Conservation (phyloP, 495 filamentous ascomycete species). For the Pyrenopolyporus hunteri region DNA sequence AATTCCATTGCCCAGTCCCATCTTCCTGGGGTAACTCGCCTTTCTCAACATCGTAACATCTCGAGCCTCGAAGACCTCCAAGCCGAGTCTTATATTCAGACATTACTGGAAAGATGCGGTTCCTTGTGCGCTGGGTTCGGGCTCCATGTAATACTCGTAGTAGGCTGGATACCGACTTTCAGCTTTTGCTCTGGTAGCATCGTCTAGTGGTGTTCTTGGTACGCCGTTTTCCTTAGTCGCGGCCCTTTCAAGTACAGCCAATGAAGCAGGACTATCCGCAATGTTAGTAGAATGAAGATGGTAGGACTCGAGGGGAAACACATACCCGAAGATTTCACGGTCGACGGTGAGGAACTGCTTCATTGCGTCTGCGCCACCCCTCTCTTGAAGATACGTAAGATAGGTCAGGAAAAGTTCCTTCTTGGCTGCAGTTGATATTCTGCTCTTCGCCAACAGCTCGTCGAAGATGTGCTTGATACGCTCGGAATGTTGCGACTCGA, state of each 20-base stretch:
- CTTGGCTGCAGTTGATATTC: conserved; percentile 68
- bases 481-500: conserved; percentile 69
- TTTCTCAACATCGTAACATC: neutral
- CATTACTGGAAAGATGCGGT: conserved; percentile 50
- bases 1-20: conserved; percentile 7
- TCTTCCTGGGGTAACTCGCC: neutral
- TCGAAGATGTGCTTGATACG: conserved; percentile 82
- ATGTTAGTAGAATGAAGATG: conserved; percentile 19
- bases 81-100: neutral
- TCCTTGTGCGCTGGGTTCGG: conserved; percentile 49
- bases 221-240: conserved; percentile 67
- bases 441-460: conserved; percentile 76
- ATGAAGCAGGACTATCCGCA: conserved; percentile 54
- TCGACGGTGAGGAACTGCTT: conserved; percentile 88
- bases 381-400: conserved; percentile 82
- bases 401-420: conserved; percentile 82
- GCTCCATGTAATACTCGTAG: conserved; percentile 66
- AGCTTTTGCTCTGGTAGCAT: conserved; percentile 64
- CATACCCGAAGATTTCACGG: conserved; percentile 82
- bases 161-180: conserved; percentile 69
- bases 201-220: conserved; percentile 64
- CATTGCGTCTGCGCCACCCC: conserved; percentile 80
- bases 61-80: neutral
- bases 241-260: conserved; percentile 53
- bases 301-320: conserved; percentile 23